Evolutionary conservation across 228 moss, liverwort and hornwort species (phyloP).

Genomic region (Sphagnum fallax): DNA sequence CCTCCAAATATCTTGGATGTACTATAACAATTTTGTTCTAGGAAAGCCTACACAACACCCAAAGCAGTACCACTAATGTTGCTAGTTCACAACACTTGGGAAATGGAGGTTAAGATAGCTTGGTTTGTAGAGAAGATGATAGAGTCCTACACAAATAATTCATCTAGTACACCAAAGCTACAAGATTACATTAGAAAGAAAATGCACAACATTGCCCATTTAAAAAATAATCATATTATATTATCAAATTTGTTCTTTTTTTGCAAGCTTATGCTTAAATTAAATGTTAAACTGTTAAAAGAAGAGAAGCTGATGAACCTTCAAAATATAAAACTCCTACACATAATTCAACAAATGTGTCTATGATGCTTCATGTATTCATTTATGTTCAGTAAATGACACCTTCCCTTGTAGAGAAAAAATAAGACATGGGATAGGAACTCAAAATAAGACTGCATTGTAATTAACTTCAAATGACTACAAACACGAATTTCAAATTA

Average conservation of each 20-base stretch:
- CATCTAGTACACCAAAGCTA: slow-evolving; percentile 8
- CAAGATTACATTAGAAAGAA: background rate
- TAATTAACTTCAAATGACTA: too few relatives aligned
- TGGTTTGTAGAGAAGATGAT: background rate
- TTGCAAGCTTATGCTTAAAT: too few relatives aligned
- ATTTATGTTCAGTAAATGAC: slow-evolving; percentile 80
- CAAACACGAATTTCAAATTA: too few relatives aligned
- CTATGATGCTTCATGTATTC: slow-evolving; percentile 75
- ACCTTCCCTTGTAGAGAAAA: slow-evolving; percentile 59
- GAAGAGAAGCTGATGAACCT: slow-evolving; percentile 23
- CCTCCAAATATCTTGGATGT: background rate
- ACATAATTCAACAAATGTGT: slow-evolving; percentile 75
- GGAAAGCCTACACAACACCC: background rate
- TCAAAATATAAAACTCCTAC: slow-evolving; percentile 92
- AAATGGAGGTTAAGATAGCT: too few relatives aligned
- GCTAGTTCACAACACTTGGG: too few relatives aligned
- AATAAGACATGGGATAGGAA: background rate
- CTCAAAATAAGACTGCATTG: too few relatives aligned
- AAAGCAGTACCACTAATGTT: too few relatives aligned
- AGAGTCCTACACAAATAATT: background rate
- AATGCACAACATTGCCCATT: background rate
- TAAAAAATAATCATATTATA: too few relatives aligned
- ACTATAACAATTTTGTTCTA: slow-evolving; percentile 5
- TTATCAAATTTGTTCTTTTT: too few relatives aligned
- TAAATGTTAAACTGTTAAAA: too few relatives aligned